Evolutionary conservation across 73 alveolate genomes (phyloP).

Genomic region (Paramecium bursaria): DNA sequence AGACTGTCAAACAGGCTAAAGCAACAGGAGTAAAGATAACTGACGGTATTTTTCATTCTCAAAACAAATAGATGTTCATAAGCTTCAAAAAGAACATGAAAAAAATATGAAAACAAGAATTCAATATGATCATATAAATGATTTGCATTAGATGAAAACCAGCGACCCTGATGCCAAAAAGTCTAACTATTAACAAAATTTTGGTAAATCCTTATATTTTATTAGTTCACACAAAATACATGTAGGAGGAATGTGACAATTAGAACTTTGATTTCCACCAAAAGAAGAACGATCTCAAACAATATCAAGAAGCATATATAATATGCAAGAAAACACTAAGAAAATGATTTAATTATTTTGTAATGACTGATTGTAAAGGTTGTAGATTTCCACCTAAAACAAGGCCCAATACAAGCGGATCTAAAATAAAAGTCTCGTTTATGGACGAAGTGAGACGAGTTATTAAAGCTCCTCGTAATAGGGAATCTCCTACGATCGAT

Average conservation of each 20-base stretch:
- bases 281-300: conserved; percentile 64
- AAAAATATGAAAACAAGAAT: conserved; percentile 64
- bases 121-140: conserved; percentile 69
- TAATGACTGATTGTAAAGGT: too few species aligned
- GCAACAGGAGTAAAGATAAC: conserved; percentile 56
- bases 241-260: conserved; percentile 71
- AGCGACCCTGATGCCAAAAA: conserved; percentile 53
- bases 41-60: conserved; percentile 41
- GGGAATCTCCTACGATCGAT: too few species aligned
- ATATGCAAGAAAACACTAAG: conserved; percentile 61
- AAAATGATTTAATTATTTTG: conserved; percentile 35
- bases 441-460: too few species aligned
- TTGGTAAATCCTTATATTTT: conserved; percentile 19
- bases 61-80: conserved; percentile 50
- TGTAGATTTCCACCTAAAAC: too few species aligned
- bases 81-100: conserved; percentile 60
- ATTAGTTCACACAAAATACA: conserved; percentile 61
- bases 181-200: conserved; percentile 50
- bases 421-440: too few species aligned
- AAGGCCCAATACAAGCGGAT: too few species aligned
- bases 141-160: conserved; percentile 46
- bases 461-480: too few species aligned
- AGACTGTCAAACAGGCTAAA: conserved; percentile 53
- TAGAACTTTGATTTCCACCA: conserved; percentile 64
- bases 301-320: conserved; percentile 66